phyloP scores from a whole-genome alignment of 2,329 filamentous ascomycete species.

The Knoxdaviesia capensis region DNA sequence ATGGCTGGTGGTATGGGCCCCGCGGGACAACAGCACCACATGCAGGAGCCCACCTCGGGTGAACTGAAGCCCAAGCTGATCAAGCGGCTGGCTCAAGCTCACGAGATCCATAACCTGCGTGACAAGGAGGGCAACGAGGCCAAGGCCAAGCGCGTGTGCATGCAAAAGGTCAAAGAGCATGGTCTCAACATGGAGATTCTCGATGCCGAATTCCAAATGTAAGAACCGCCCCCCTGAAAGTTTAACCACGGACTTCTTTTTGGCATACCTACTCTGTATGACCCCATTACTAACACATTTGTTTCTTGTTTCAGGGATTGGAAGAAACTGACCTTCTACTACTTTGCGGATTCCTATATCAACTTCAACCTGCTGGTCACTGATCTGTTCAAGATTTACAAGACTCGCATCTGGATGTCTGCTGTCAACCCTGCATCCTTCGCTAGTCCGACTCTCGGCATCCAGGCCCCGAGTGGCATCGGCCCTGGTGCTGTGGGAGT shows the following conservation, averaged over 20 bases:
- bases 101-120: conserved; percentile 72
- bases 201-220: conserved; percentile 97
- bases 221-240: conserved; percentile 18
- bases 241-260: not conserved
- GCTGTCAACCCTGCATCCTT: conserved; percentile 97
- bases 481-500: conserved; percentile 45
- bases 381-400: conserved; percentile 97
- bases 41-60: conserved; percentile 47
- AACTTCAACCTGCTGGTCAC: conserved; percentile 98
- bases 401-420: conserved; percentile 98
- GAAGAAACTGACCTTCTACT: conserved; percentile 98
- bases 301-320: conserved; percentile 50
- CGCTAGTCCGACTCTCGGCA: conserved; percentile 53
- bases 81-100: conserved; percentile 77
- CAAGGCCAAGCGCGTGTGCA: conserved; percentile 89
- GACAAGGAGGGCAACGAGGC: conserved; percentile 97
- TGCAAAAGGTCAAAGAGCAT: conserved; percentile 91
- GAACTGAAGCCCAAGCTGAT: conserved; percentile 94
- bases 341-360: conserved; percentile 94
- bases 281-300: conserved; percentile 8
- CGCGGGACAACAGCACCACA: conserved; percentile 44
- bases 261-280: not conserved
- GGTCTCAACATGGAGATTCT: conserved; percentile 95
- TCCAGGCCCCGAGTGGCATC: conserved; percentile 48
- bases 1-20: conserved; percentile 62